Percentiles rank a stretch among this genome's conserved stretches.
These are phyloP conservation scores for Backusella psychrophila DNA, from an alignment of 192 early-diverging fungal genomes.

Conservation along the genomic window DNA sequence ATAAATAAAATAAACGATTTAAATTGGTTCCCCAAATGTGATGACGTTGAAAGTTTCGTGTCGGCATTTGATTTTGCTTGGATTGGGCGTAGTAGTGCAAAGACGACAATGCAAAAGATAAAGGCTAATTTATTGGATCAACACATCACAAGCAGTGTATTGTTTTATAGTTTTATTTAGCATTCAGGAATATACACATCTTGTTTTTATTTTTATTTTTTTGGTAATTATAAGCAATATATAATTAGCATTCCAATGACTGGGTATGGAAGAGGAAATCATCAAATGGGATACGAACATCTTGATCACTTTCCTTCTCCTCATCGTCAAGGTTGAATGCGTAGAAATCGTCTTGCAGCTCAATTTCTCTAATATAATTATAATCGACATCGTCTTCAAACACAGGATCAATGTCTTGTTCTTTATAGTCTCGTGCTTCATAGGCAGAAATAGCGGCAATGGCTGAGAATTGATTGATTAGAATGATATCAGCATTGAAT, in stretches of 20 bases:
- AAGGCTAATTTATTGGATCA: too few relatives aligned
- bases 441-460: background rate
- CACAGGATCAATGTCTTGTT: background rate
- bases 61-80: background rate
- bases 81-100: too few relatives aligned
- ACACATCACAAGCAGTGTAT: too few relatives aligned
- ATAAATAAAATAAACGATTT: background rate
- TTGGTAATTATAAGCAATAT: background rate
- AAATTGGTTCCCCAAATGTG: background rate
- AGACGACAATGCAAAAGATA: background rate
- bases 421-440: background rate
- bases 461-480: background rate
- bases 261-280: background rate
- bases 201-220: background rate
- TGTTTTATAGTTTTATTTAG: too few relatives aligned
- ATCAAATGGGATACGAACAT: background rate
- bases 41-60: background rate
- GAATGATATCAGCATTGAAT: background rate
- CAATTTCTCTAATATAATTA: background rate
- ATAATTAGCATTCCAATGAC: background rate
- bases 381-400: background rate
- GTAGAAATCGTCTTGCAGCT: background rate
- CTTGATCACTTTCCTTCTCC: background rate
- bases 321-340: background rate
- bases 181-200: too few relatives aligned